Conservation (phyloP, 1,139 yeast species). For the Magnusiomyces tetraspermus region DNA sequence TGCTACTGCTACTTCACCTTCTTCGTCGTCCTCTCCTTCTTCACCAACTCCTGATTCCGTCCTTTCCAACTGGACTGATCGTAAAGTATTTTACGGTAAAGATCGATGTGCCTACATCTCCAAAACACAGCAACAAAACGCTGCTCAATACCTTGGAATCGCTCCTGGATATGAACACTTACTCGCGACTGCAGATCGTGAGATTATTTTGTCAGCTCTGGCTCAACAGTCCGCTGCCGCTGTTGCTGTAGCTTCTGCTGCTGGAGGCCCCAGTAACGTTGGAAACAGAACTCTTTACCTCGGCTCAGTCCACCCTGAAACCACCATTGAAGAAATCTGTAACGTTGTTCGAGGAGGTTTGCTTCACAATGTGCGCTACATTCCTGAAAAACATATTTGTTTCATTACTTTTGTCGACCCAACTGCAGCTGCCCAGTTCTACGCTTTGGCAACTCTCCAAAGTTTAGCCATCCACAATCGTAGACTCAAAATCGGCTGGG, state of each 20-base stretch:
- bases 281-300: conserved; percentile 90
- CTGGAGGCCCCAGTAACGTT: conserved; percentile 73
- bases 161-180: conserved; percentile 71
- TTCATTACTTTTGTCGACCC: conserved; percentile 89
- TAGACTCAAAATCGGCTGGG: conserved; percentile 90
- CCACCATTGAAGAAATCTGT: conserved; percentile 85
- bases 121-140: conserved; percentile 92
- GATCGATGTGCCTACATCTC: conserved; percentile 81
- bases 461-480: conserved; percentile 74
- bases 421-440: conserved; percentile 87
- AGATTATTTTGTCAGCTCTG: conserved; percentile 39
- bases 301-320: conserved; percentile 78
- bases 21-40: conserved; percentile 42
- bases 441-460: conserved; percentile 73
- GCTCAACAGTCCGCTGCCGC: conserved; percentile 72
- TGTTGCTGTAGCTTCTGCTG: conserved; percentile 59
- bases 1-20: conserved; percentile 36
- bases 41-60: conserved; percentile 65
- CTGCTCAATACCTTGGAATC: conserved; percentile 87
- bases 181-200: conserved; percentile 71
- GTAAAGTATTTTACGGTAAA: conserved; percentile 75
- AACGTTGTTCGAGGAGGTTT: conserved; percentile 91
- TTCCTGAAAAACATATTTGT: conserved; percentile 45
- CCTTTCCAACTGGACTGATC: conserved; percentile 40
- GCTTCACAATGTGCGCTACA: conserved; percentile 43